phyloP scores from a whole-genome alignment of 768 basidiomycete genomes.

The Filobasidium floriforme region DNA sequence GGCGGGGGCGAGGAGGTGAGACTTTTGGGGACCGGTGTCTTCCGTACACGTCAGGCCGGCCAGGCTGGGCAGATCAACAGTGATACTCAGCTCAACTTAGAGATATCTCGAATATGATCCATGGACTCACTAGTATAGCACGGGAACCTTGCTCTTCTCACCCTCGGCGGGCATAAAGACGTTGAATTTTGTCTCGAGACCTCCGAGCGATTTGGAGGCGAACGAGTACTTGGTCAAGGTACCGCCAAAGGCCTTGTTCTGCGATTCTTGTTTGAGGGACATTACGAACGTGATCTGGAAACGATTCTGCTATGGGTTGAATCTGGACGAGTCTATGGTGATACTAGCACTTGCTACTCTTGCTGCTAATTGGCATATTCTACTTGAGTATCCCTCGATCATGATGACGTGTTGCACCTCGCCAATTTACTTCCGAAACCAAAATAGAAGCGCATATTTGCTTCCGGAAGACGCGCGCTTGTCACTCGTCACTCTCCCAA shows the following conservation, averaged over 20 bases:
- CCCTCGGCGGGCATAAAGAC: conserved; percentile 63
- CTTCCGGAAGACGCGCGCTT: too few species aligned
- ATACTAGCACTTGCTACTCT: too few species aligned
- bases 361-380: too few species aligned
- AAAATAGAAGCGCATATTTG: too few species aligned
- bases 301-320: too few species aligned
- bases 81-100: too few species aligned
- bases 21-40: conserved; percentile 92
- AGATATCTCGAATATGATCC: background rate
- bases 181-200: conserved; percentile 64
- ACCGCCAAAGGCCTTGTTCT: conserved; percentile 73
- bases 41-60: conserved; percentile 67
- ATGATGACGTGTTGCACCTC: too few species aligned
- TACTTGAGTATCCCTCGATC: too few species aligned
- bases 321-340: too few species aligned
- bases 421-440: too few species aligned
- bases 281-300: conserved; percentile 18
- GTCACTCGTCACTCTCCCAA: too few species aligned
- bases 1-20: conserved; percentile 79
- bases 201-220: conserved; percentile 38
- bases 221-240: conserved; percentile 64
- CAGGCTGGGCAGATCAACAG: background rate
- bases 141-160: conserved; percentile 54
- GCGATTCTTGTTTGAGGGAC: conserved; percentile 61
- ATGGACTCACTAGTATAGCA: conserved; percentile 65